Evolutionary conservation across 352 stramenopile genomes (phyloP).

Genomic region (Phytophthora europaea): DNA sequence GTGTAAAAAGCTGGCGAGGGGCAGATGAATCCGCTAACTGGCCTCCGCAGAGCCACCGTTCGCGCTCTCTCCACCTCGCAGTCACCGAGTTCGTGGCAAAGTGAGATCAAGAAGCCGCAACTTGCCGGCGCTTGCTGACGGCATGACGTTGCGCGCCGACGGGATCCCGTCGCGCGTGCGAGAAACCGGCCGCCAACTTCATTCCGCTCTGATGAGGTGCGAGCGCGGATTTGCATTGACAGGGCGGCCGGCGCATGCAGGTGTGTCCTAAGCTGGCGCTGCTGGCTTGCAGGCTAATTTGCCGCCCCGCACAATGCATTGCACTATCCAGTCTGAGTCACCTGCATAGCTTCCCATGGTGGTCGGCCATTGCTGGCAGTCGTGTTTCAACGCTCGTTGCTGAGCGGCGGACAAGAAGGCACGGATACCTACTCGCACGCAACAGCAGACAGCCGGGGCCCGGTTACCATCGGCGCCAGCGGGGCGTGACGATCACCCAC

Average conservation of each 20-base stretch:
- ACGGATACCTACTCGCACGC: conserved; percentile 20
- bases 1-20: conserved; percentile 33
- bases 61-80: conserved; percentile 27
- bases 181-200: conserved; percentile 30
- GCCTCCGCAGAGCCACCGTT: conserved; percentile 21
- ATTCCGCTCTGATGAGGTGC: conserved; percentile 24
- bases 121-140: conserved; percentile 31
- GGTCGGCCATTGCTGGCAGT: not conserved
- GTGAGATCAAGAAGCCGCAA: conserved; percentile 28
- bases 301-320: not conserved
- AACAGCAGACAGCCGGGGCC: conserved; percentile 3
- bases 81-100: conserved; percentile 29
- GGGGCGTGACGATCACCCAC: conserved; percentile 4
- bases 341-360: not conserved
- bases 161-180: conserved; percentile 26
- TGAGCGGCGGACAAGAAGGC: conserved; percentile 19
- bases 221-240: conserved; percentile 26
- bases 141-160: conserved; percentile 12
- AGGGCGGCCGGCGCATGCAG: not conserved
- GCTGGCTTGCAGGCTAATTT: conserved; percentile 1
- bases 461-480: not conserved
- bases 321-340: conserved; percentile 29
- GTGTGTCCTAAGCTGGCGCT: not conserved
- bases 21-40: conserved; percentile 31
- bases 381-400: too few species aligned